These are phyloP conservation scores for Teratosphaeria gauchensis DNA, from an alignment of 2,329 filamentous ascomycete species.

Conservation along the genomic window DNA sequence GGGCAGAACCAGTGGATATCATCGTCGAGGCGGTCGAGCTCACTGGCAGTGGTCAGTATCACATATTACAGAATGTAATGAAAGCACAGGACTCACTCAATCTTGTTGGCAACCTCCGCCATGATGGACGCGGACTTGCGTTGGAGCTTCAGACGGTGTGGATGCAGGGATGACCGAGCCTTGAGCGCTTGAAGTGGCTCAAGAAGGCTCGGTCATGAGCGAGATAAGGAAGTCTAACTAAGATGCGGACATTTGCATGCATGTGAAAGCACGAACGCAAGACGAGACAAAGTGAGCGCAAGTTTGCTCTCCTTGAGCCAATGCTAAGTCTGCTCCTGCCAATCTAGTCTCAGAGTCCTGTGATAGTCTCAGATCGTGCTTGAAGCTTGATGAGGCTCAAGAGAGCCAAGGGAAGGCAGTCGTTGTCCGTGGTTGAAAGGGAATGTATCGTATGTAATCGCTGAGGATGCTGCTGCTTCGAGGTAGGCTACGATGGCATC, in stretches of 20 bases:
- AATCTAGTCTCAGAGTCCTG: not conserved
- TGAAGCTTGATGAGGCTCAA: not conserved
- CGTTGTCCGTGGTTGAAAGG: not conserved
- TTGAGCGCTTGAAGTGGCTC: constrained; percentile 5
- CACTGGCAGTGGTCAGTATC: not conserved
- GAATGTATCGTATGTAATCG: not conserved
- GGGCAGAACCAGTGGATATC: constrained; percentile 42
- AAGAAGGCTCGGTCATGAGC: constrained; percentile 2
- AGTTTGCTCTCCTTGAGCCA: not conserved
- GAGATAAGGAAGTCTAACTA: not conserved
- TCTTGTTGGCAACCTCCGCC: constrained; percentile 12
- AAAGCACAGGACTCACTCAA: constrained; percentile 5
- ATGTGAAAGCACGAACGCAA: not conserved
- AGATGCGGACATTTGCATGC: not conserved
- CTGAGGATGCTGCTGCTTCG: not conserved
- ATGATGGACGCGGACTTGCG: constrained; percentile 1
- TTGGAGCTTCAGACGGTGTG: not conserved
- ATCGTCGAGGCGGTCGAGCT: constrained; percentile 16
- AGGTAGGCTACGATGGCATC: not conserved
- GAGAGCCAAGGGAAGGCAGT: not conserved
- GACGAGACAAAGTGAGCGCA: not conserved
- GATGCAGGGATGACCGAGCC: constrained; percentile 3
- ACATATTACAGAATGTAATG: not conserved
- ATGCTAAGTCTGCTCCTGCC: not conserved
- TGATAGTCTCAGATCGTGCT: not conserved